Evolutionary conservation across 1,284 basidiomycete genomes (phyloP), one percentile per base, ranked within the genome.

Genomic region (Puccinia novopanici): DNA sequence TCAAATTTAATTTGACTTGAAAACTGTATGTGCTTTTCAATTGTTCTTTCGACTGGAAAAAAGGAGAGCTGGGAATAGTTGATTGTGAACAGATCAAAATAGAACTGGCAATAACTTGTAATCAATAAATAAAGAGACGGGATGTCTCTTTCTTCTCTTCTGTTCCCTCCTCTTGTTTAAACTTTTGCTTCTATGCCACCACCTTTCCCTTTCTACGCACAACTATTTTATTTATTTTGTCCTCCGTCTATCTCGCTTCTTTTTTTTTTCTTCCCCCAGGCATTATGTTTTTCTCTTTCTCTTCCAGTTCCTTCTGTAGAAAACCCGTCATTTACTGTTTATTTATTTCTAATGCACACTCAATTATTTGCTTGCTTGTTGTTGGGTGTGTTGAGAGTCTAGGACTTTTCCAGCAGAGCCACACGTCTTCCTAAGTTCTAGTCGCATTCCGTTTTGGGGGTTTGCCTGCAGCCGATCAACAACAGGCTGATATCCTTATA

Each of bases 21-120:
- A 63, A 63, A 34, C 8, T 63, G 61, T 42, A 63, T 63, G 61
- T 63, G 61, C 17, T 63, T 63, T 40, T 42, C 61, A 63, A 40
- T 63, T 13, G 9, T 61, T 34, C 61, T 63, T 63, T 40, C 37
- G 19, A 63, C 40, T 63, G 37, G 34, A 63, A 37, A 63, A 57
- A 40, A 22, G 52, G 52, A 54, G 30, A 37, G 61, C 61, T 63
- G 37, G 15, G 61, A 40, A n/a, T 34, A 63, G 34, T 40, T 63
- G 9, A 40, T 61, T n/a, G 30, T n/a, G 19, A 63, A 40, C 34
- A 40, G 37, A 63, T 63, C 30, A 34, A 63, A 61, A 19, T 34
- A 40, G 19, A 63, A 40, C 22, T 63, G 61, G 37, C 37, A 17
- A 40, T 40, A 42, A 40, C 61, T 61, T 63, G 61, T 63, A 63